Evolutionary conservation across 2,329 filamentous ascomycete species (phyloP).

Genomic region (Paecilomyces fulvus): DNA sequence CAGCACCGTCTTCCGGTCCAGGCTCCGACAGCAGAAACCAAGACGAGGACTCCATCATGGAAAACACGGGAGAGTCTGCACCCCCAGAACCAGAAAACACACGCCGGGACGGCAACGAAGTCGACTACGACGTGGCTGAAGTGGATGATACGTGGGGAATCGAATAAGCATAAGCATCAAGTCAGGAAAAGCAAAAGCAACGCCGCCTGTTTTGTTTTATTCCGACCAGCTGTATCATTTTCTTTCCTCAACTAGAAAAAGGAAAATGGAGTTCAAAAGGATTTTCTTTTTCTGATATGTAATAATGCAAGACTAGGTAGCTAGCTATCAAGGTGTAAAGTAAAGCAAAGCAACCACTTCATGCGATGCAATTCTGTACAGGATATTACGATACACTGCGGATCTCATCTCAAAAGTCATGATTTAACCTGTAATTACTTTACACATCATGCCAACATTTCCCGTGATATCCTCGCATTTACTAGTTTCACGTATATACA

Average conservation of each 20-base stretch:
- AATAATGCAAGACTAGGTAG: neutral
- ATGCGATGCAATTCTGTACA: neutral
- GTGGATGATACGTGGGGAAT: conserved; percentile 38
- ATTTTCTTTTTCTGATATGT: neutral
- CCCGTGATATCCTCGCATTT: too few relatives aligned
- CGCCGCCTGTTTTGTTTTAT: too few relatives aligned
- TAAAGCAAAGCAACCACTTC: neutral
- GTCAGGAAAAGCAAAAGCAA: neutral
- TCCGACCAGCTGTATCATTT: neutral
- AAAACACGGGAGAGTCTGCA: conserved; percentile 12
- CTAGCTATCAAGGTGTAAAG: neutral
- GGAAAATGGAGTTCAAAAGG: neutral
- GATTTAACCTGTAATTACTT: too few relatives aligned
- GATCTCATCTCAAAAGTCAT: too few relatives aligned
- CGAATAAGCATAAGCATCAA: conserved; percentile 1
- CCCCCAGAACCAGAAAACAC: conserved; percentile 6
- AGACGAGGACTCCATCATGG: conserved; percentile 25
- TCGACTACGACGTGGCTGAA: conserved; percentile 46
- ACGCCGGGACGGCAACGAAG: conserved; percentile 23
- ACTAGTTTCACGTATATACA: too few relatives aligned
- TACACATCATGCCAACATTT: too few relatives aligned
- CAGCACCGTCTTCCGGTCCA: conserved; percentile 12
- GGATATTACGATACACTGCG: neutral
- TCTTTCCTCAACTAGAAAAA: neutral
- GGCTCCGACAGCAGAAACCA: conserved; percentile 15